Evolutionary conservation across 306 rosid species (phyloP).

Genomic region (Dryas alaskensis): DNA sequence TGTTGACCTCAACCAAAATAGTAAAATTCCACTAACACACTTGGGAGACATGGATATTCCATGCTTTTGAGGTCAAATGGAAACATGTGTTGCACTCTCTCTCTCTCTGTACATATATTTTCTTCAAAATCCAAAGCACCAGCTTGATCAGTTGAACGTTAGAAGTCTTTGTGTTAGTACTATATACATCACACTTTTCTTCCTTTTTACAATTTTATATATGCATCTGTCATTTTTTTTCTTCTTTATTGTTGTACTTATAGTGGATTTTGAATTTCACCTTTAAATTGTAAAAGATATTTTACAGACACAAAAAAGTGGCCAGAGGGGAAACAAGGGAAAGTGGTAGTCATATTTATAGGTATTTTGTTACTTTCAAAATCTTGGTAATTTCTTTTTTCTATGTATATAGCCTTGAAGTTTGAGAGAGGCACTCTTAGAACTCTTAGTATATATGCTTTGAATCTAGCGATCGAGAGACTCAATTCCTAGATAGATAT

Average conservation of each 20-base stretch:
- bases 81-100: conserved; percentile 26
- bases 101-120: background rate
- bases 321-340: conserved; percentile 1
- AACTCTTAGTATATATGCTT: conserved; percentile 1
- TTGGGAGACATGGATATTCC: conserved; percentile 42
- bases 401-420: conserved; percentile 19
- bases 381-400: conserved; percentile 11
- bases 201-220: background rate
- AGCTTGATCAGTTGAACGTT: conserved; percentile 16
- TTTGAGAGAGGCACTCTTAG: conserved; percentile 13
- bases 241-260: background rate
- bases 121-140: conserved; percentile 24
- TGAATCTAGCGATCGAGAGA: conserved; percentile 2
- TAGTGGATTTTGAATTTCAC: background rate
- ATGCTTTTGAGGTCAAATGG: conserved; percentile 47
- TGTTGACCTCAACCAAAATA: conserved; percentile 75
- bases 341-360: conserved; percentile 34
- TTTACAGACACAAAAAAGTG: background rate
- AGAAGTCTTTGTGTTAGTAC: background rate
- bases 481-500: conserved; percentile 15
- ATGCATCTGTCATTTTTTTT: background rate
- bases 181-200: conserved; percentile 14
- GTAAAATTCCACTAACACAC: conserved; percentile 62
- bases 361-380: conserved; percentile 36
- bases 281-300: background rate